A percentile compares a stretch with the other conserved stretches of the same genome.
Conservation (phyloP, 768 basidiomycete species). For the Pholiota microspora region DNA sequence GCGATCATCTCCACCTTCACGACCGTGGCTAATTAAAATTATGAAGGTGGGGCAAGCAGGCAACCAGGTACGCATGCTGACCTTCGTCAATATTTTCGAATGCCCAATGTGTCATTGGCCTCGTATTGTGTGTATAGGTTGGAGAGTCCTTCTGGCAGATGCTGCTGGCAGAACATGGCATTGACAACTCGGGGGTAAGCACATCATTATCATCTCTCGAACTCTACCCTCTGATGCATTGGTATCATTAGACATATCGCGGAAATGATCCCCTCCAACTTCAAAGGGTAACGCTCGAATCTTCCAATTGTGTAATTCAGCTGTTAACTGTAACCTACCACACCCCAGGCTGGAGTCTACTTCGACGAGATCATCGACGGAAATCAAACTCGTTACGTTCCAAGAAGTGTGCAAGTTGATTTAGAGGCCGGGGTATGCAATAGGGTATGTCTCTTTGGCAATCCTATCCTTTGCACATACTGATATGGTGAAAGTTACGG, state of each 20-base stretch:
- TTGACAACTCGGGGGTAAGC: constrained; percentile 68
- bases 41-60: constrained; percentile 70
- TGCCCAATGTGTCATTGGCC: constrained; percentile 6
- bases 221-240: background rate
- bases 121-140: constrained; percentile 43
- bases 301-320: background rate
- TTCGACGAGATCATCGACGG: constrained; percentile 61
- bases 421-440: constrained; percentile 87
- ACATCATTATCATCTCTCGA: background rate
- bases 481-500: constrained; percentile 44
- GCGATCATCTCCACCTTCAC: background rate
- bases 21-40: background rate
- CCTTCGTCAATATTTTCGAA: background rate
- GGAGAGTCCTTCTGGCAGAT: constrained; percentile 90
- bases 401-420: constrained; percentile 88
- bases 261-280: constrained; percentile 77
- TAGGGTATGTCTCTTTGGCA: constrained; percentile 43
- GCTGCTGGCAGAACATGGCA: constrained; percentile 84
- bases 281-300: constrained; percentile 48
- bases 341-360: constrained; percentile 69
- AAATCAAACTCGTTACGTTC: constrained; percentile 72
- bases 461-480: background rate
- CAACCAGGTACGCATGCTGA: constrained; percentile 35
- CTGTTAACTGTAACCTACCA: constrained; percentile 2
- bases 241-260: constrained; percentile 51